A percentile compares a stretch with the other conserved stretches of the same genome.
Conservation (phyloP, 768 basidiomycete genomes). For the Postia placenta region DNA sequence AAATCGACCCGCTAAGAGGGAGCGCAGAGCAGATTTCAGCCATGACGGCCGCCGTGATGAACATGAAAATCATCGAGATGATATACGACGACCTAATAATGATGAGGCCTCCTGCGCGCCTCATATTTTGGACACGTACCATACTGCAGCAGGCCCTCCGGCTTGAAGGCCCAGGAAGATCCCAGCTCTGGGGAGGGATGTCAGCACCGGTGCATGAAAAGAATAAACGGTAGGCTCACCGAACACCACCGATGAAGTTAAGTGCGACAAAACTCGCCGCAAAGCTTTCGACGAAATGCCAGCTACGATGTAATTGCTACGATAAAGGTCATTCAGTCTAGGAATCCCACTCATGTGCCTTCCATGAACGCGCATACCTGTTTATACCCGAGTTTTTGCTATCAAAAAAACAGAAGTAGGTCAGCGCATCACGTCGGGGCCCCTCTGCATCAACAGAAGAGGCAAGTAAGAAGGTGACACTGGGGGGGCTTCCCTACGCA, state of each 20-base stretch:
- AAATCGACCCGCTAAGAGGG: conserved; percentile 85
- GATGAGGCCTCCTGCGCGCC: conserved; percentile 6
- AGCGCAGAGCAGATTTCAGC: conserved; percentile 90
- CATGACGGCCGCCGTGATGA: conserved; percentile 78
- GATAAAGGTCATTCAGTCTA: neutral
- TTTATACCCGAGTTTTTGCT: conserved; percentile 78
- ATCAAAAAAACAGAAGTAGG: conserved; percentile 24
- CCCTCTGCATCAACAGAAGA: conserved; percentile 33
- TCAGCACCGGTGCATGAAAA: neutral
- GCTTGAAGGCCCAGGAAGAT: conserved; percentile 79
- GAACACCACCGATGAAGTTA: conserved; percentile 84
- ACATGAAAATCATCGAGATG: conserved; percentile 81
- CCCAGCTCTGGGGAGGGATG: conserved; percentile 45
- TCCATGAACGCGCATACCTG: conserved; percentile 56
- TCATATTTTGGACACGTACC: conserved; percentile 34
- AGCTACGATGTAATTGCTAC: conserved; percentile 82
- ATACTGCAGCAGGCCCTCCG: conserved; percentile 84
- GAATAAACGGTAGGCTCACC: conserved; percentile 53
- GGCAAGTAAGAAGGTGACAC: conserved; percentile 46
- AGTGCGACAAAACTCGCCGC: conserved; percentile 85
- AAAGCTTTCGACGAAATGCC: conserved; percentile 81
- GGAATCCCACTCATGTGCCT: too few relatives aligned
- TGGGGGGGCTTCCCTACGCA: conserved; percentile 96
- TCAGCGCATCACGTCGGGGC: conserved; percentile 44
- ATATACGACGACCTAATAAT: conserved; percentile 75